Base-by-base conservation (phyloP, 1,284 basidiomycete species). In the Microbotryum violaceum region DNA sequence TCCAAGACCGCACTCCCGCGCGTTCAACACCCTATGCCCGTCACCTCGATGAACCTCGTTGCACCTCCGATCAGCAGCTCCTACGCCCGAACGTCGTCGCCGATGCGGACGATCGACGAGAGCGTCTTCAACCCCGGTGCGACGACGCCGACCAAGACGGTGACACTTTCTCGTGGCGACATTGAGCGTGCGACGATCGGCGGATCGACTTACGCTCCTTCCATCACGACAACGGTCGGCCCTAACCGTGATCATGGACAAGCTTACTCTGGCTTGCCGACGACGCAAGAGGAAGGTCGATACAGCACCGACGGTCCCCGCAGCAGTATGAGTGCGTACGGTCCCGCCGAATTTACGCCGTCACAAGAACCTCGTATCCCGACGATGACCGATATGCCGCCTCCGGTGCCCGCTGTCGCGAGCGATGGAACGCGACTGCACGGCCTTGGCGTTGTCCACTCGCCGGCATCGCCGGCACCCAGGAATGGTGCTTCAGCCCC, bases 41-140 rank as follows among this genome's bases (percentile, higher is more conserved):
- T 42, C 37, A 18, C 37, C 12, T 18, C 37, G 12, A 42, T 42
- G 37, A 42, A 6, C 12, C 37, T 42, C 37, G 37, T 42, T 42
- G 37, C 37, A 42, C 37, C 37, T 42, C 37, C 37, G 37, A 57
- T 57, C 45, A 27, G 48, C 20, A 51, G 5, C 45, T 37, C 44
- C 2, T 52, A 47, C 12, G 21, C 18, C 20, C 47, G 25, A 21
- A 23, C 47, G 21, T 29, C 58, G 7, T 45, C 52, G 14, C 53
- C 53, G 5, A 27, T 66, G 0, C 59, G 58, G 1, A 57, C 58
- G 3, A 64, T 69, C 51, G 63, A 69, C 59, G 67, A 69, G 23
- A 57, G 54, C 9, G 59, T 67, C 51, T 67, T 64, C 49, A 29
- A 51, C 27, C 49, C 56, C 18, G 44, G 47, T 20, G 50, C 23